Percentiles rank a stretch among this genome's conserved stretches.
phyloP scores from a whole-genome alignment of 2,329 filamentous ascomycete genomes.

The Cyphellophora europaea region DNA sequence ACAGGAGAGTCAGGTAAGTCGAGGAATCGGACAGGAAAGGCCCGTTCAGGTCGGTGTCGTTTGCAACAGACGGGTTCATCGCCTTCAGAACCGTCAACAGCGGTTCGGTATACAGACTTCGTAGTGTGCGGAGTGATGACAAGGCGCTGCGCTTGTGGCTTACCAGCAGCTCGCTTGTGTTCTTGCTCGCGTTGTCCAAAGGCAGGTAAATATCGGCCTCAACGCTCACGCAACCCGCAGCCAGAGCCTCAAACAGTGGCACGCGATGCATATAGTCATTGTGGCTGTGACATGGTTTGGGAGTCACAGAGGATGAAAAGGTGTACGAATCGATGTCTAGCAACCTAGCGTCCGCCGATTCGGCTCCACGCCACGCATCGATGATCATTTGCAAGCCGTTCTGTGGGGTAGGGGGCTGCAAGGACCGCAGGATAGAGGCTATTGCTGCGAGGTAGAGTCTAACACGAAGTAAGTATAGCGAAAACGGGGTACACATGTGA shows the following conservation, averaged over 20 bases:
- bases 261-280: conserved; percentile 50
- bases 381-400: background rate
- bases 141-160: conserved; percentile 43
- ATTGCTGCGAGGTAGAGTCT: background rate
- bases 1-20: conserved; percentile 41
- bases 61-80: conserved; percentile 34
- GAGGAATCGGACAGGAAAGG: conserved; percentile 40
- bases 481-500: too few relatives aligned
- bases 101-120: conserved; percentile 43
- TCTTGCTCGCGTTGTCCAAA: conserved; percentile 24
- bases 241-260: conserved; percentile 44
- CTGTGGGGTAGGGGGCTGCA: background rate
- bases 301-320: background rate
- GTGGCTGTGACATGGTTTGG: conserved; percentile 41
- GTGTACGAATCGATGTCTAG: background rate
- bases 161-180: conserved; percentile 38
- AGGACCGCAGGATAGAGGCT: background rate
- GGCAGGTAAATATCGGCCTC: conserved; percentile 48
- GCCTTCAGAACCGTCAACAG: conserved; percentile 38
- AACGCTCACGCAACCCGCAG: conserved; percentile 44
- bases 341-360: too few relatives aligned
- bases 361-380: background rate
- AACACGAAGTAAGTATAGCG: too few relatives aligned
- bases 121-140: conserved; percentile 36
- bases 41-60: conserved; percentile 29